Base-by-base conservation (phyloP, 106 monocot genomes). In the Chionographis japonica region DNA sequence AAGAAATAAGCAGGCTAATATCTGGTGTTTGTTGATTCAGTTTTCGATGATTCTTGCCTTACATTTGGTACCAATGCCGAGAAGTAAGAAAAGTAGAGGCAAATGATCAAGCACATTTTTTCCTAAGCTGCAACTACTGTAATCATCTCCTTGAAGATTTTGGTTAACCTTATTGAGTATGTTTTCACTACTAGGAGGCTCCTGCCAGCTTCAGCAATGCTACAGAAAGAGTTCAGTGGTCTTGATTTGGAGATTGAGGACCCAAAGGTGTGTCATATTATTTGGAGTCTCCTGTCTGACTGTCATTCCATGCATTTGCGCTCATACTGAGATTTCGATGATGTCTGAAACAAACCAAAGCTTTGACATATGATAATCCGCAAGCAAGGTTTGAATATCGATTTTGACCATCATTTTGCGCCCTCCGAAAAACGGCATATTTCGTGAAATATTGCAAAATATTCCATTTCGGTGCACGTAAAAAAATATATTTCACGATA, bases 171-270 rank as follows among this genome's bases (percentile, higher is more conserved):
- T 27, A 27, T 27, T 27, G 27, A 27, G 27, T 27, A 56, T 55
- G 37, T 56, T 72, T 50, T 63, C 35, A 41, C 51, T 16, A 62
- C 8, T 18, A 84, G 88, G 88, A 88, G 66, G 66, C 69, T 88
- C 57, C 46, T 78, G 12, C 88, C 88, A 58, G 79, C 75, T 14
- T 84, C 88, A 49, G 66, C 69, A 39, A 75, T 88, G 77, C 67
- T 84, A 42, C 61, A 84, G 55, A 81, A 79, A 42, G 88, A 85
- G 55, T 81, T 88, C 27, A 76, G 37, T 49, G 54, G 78, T 42
- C 60, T 81, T 42, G 72, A 78, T 52, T 43, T 78, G 52, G 84
- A 84, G 13, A 46, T 16, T 27, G 84, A 84, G 56, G 72, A 75
- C 43, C 27, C 60, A 35, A 87, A 71, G 80, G 87, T 88, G 9